These are phyloP conservation scores for Xylaria telfairii DNA, from an alignment of 495 filamentous ascomycete genomes.

Conservation along the genomic window DNA sequence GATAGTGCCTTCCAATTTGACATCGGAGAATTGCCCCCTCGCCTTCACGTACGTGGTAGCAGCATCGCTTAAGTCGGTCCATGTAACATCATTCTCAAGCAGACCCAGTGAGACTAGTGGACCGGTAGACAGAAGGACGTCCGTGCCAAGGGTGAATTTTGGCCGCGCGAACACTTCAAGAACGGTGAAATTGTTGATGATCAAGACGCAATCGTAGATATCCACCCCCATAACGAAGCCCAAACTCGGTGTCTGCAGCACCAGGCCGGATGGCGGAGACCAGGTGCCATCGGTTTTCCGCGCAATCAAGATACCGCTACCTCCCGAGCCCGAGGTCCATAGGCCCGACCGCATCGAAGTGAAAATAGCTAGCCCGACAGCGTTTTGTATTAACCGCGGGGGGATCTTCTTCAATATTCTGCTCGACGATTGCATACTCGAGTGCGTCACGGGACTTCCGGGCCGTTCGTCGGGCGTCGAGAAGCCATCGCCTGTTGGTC, in stretches of 20 bases:
- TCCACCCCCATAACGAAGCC: constrained; percentile 92
- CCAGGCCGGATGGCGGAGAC: constrained; percentile 86
- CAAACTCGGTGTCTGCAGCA: constrained; percentile 83
- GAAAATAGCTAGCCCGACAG: constrained; percentile 88
- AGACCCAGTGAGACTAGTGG: constrained; percentile 78
- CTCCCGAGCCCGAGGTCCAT: constrained; percentile 88
- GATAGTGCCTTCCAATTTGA: constrained; percentile 83
- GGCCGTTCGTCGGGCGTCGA: constrained; percentile 46
- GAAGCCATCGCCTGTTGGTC: constrained; percentile 51
- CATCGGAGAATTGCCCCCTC: constrained; percentile 80
- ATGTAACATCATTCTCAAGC: constrained; percentile 75
- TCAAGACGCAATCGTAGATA: constrained; percentile 90
- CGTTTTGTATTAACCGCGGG: constrained; percentile 77
- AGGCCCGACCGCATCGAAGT: constrained; percentile 92
- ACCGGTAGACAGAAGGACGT: constrained; percentile 77
- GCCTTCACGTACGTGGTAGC: constrained; percentile 91
- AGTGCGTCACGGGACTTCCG: constrained; percentile 41
- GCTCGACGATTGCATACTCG: constrained; percentile 33
- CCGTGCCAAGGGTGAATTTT: constrained; percentile 77
- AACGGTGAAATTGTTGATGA: constrained; percentile 84
- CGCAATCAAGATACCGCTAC: constrained; percentile 80
- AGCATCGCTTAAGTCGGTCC: constrained; percentile 61
- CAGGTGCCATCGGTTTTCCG: constrained; percentile 82
- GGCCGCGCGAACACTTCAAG: constrained; percentile 81
- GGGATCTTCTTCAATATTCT: constrained; percentile 84